A percentile compares a stretch with the other conserved stretches of the same genome.
Evolutionary conservation across 208 protist species (phyloP).

Genomic region (Acanthamoeba healyi): DNA sequence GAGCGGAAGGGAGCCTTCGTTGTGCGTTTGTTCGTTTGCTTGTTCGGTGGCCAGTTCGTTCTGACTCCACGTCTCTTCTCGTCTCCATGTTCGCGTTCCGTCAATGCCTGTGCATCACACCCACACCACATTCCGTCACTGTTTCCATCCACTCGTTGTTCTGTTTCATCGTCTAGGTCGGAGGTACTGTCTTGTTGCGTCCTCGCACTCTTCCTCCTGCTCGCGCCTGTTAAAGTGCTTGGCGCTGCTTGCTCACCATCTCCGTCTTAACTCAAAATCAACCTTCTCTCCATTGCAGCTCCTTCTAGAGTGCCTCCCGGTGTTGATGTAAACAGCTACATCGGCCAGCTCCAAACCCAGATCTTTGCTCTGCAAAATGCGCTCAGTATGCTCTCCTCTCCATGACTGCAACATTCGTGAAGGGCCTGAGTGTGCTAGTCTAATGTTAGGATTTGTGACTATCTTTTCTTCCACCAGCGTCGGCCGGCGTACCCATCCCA

Average conservation of each 20-base stretch:
- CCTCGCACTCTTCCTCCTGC: neutral
- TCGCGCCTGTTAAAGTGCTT: too few relatives aligned
- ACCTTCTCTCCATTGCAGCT: neutral
- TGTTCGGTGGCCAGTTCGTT: too few relatives aligned
- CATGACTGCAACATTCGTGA: too few relatives aligned
- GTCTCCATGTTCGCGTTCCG: too few relatives aligned
- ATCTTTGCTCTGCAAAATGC: neutral
- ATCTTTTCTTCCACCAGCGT: neutral
- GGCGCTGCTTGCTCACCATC: neutral
- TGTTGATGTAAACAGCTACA: conserved; percentile 10
- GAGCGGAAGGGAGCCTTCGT: too few relatives aligned
- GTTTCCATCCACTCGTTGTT: neutral
- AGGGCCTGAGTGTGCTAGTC: too few relatives aligned
- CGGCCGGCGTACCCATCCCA: neutral
- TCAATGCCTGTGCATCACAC: neutral
- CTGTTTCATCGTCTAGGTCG: neutral
- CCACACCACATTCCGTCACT: neutral
- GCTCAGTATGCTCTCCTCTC: neutral
- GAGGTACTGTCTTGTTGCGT: neutral
- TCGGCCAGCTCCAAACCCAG: neutral
- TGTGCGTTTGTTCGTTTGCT: too few relatives aligned
- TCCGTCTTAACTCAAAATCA: neutral
- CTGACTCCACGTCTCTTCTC: neutral
- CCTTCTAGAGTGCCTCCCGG: neutral
- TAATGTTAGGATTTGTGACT: neutral